A percentile compares a stretch with the other conserved stretches of the same genome.
These are phyloP conservation scores for Colletotrichum chrysophilum DNA, from an alignment of 2,329 filamentous ascomycete species.

Conservation along the genomic window DNA sequence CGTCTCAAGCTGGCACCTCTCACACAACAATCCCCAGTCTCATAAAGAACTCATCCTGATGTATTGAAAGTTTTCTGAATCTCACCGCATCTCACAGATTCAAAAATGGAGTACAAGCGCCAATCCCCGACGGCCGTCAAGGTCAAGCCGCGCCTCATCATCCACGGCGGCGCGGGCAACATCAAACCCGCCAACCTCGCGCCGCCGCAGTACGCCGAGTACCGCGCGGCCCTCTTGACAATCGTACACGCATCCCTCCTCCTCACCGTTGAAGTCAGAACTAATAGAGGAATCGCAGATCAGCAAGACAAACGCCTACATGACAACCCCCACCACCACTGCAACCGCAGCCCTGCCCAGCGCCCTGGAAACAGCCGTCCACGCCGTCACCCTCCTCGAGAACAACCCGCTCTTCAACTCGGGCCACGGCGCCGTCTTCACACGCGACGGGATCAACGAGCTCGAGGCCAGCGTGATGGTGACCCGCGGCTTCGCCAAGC, in stretches of 20 bases:
- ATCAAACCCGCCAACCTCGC: constrained; percentile 66
- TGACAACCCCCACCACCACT: constrained; percentile 37
- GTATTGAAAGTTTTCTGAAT: not conserved
- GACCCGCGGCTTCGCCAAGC: constrained; percentile 72
- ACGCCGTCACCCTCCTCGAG: constrained; percentile 79
- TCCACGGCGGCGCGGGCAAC: constrained; percentile 77
- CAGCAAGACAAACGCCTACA: constrained; percentile 50
- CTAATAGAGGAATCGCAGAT: constrained; percentile 36
- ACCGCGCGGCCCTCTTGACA: constrained; percentile 63
- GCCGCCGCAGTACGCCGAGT: constrained; percentile 60
- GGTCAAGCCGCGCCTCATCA: constrained; percentile 64
- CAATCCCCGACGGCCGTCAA: constrained; percentile 23
- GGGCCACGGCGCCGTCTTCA: constrained; percentile 86
- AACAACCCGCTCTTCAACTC: constrained; percentile 85
- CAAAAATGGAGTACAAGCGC: constrained; percentile 46
- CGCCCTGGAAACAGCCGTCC: constrained; percentile 76
- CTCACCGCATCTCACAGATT: not conserved
- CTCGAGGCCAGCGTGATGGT: constrained; percentile 91
- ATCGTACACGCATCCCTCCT: constrained; percentile 53
- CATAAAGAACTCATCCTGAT: not conserved
- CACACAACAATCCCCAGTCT: not conserved
- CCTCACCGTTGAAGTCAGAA: too few species aligned
- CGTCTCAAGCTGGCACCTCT: not conserved
- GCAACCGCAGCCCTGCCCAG: constrained; percentile 41
- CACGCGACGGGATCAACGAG: constrained; percentile 80